These are phyloP conservation scores for Hyphopichia burtonii DNA, from an alignment of 1,139 yeast species.

Conservation along the genomic window DNA sequence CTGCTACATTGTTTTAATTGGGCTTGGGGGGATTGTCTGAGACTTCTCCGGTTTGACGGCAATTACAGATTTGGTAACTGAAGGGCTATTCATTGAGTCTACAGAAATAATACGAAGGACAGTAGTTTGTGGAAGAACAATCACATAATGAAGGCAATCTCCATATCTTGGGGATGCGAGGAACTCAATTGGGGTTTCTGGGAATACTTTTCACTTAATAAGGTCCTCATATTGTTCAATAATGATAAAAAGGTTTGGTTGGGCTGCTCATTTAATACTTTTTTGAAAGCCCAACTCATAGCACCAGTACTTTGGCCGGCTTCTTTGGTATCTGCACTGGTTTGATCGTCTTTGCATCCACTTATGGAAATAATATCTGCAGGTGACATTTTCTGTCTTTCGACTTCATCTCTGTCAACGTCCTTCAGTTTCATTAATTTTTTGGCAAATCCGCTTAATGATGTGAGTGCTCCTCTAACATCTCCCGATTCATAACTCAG, in stretches of 20 bases:
- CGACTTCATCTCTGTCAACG: slow-evolving; percentile 28
- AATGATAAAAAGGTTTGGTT: slow-evolving; percentile 76
- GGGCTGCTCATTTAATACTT: slow-evolving; percentile 64
- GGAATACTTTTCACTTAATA: slow-evolving; percentile 65
- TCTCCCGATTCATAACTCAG: slow-evolving; percentile 74
- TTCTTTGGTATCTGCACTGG: slow-evolving; percentile 78
- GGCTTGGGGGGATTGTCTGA: too few relatives aligned
- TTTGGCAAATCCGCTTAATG: slow-evolving; percentile 49
- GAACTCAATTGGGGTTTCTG: slow-evolving; percentile 89
- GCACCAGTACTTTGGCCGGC: slow-evolving; percentile 87
- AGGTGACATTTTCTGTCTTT: slow-evolving; percentile 67
- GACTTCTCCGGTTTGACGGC: too few relatives aligned
- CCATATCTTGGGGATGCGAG: slow-evolving; percentile 83
- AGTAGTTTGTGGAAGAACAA: too few relatives aligned
- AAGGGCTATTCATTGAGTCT: too few relatives aligned
- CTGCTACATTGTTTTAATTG: too few relatives aligned
- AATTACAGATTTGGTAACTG: too few relatives aligned
- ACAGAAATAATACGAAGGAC: too few relatives aligned
- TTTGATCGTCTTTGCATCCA: slow-evolving; percentile 87
- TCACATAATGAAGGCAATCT: slow-evolving; percentile 52
- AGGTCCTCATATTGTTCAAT: slow-evolving; percentile 75
- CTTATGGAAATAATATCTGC: slow-evolving; percentile 86
- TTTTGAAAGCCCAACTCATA: slow-evolving; percentile 86
- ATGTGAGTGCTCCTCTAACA: slow-evolving; percentile 49
- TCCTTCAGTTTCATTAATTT: slow-evolving; percentile 28